phyloP scores from a whole-genome alignment of 805 yeast genomes.

The Suhomyces canberraensis region DNA sequence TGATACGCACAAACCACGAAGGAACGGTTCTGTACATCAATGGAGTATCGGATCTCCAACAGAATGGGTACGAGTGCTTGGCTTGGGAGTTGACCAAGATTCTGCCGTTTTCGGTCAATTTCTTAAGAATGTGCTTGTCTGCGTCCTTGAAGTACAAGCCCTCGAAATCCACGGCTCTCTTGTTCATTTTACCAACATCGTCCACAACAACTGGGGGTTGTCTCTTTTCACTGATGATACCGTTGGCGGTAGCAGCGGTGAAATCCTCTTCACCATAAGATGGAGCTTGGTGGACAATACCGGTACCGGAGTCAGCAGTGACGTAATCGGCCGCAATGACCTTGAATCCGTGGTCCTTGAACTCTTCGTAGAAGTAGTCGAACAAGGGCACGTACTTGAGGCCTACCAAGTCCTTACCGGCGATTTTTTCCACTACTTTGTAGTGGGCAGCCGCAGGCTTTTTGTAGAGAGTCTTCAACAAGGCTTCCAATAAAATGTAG shows the following conservation, averaged over 20 bases:
- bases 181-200: slow-evolving; percentile 83
- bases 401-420: slow-evolving; percentile 80
- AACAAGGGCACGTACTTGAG: slow-evolving; percentile 78
- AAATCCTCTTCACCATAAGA: slow-evolving; percentile 99
- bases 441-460: slow-evolving; percentile 89
- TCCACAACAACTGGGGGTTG: slow-evolving; percentile 93
- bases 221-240: slow-evolving; percentile 65
- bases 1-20: slow-evolving; percentile 95
- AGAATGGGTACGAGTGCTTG: slow-evolving; percentile 96
- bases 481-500: slow-evolving; percentile 80
- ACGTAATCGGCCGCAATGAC: slow-evolving; percentile 84
- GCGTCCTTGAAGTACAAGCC: slow-evolving; percentile 95
- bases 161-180: slow-evolving; percentile 66
- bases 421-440: slow-evolving; percentile 74
- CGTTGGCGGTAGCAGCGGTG: slow-evolving; percentile 70
- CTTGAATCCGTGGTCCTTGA: slow-evolving; percentile 73
- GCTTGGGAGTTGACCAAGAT: slow-evolving; percentile 76
- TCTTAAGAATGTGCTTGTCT: slow-evolving; percentile 84
- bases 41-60: slow-evolving; percentile 99
- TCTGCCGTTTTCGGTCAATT: slow-evolving; percentile 73
- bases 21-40: slow-evolving; percentile 94
- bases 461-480: slow-evolving; percentile 83
- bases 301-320: slow-evolving; percentile 94
- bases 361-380: slow-evolving; percentile 73
- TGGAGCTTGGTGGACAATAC: slow-evolving; percentile 98